Percentiles rank a stretch among this genome's conserved stretches.
Conservation (phyloP, 139 green algal species). For the Auxenochlorella pyrenoidosa region DNA sequence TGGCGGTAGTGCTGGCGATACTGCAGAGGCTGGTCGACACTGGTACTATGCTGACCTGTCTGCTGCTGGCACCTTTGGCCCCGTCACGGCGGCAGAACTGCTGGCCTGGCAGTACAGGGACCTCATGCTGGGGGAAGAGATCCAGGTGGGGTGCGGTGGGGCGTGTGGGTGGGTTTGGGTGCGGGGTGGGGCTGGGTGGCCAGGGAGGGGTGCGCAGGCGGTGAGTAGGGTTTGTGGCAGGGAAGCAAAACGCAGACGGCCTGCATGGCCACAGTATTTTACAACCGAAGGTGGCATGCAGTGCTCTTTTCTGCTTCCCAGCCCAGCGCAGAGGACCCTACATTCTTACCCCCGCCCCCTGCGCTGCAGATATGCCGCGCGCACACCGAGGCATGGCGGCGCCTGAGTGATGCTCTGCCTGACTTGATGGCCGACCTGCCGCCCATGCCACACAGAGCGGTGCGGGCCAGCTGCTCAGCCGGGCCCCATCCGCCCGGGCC, state of each 20-base stretch:
- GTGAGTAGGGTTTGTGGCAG: background rate
- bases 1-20: background rate
- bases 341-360: no score
- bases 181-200: no score
- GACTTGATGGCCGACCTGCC: background rate
- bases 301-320: no score
- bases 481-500: background rate
- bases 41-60: background rate
- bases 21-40: background rate
- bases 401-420: background rate
- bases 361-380: no score
- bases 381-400: background rate
- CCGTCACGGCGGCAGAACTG: slow-evolving; percentile 9
- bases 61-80: background rate
- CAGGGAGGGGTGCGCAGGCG: no score
- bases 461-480: no score
- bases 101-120: slow-evolving; percentile 10
- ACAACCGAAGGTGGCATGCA: no score
- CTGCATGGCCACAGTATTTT: background rate
- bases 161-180: no score
- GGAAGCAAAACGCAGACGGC: no score
- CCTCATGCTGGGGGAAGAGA: background rate
- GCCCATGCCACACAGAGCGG: background rate
- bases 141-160: background rate
- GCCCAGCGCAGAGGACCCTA: no score